phyloP scores from a whole-genome alignment of 148 eudicot species.

The Chenopodium suecicum region DNA sequence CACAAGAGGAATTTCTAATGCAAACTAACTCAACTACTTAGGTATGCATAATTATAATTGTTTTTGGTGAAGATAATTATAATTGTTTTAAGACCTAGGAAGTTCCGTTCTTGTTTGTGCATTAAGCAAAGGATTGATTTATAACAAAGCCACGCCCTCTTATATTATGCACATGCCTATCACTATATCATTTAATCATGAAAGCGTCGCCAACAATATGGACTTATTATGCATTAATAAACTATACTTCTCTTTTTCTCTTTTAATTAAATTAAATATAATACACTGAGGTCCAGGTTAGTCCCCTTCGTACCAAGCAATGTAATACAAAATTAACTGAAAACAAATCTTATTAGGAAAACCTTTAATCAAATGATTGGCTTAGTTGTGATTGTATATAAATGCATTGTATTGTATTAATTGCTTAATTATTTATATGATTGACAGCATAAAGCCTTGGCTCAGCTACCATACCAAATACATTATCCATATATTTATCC shows the following conservation, averaged over 20 bases:
- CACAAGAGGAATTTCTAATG: too few species aligned
- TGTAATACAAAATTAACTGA: constrained; percentile 17
- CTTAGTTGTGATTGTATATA: neutral
- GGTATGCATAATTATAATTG: too few species aligned
- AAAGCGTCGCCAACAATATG: constrained; percentile 16
- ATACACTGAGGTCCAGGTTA: constrained; percentile 31
- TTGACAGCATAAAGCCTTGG: constrained; percentile 24
- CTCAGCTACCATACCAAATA: constrained; percentile 26
- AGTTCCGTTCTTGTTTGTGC: neutral
- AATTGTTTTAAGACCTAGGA: too few species aligned
- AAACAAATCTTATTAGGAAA: constrained; percentile 23
- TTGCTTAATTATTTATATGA: constrained; percentile 5
- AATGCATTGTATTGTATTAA: neutral
- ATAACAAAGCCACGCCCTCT: constrained; percentile 29
- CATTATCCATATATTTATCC: constrained; percentile 28
- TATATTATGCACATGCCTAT: constrained; percentile 21
- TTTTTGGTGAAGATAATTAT: too few species aligned
- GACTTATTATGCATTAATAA: constrained; percentile 1
- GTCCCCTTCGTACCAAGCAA: constrained; percentile 45
- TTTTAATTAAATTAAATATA: neutral
- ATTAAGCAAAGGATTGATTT: constrained; percentile 35
- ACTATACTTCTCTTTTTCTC: neutral
- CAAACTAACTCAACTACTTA: neutral
- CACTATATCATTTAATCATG: constrained; percentile 20
- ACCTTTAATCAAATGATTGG: constrained; percentile 22